Evolutionary conservation across 176 grass and related monocot genomes (phyloP).

Genomic region (Ananas comosus): DNA sequence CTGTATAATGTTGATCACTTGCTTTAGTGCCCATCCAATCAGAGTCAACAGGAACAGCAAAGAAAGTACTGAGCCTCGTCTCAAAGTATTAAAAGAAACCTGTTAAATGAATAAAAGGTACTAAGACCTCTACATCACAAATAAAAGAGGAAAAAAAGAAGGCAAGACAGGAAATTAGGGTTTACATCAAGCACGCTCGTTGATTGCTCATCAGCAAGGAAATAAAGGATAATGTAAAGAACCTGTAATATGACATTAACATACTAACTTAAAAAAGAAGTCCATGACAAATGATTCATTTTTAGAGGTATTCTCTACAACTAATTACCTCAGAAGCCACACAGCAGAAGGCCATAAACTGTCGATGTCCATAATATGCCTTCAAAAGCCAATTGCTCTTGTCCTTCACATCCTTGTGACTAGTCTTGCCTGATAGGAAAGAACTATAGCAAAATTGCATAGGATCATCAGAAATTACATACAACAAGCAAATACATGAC

Average conservation of each 20-base stretch:
- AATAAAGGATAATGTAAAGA: conserved; percentile 81
- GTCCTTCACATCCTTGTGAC: conserved; percentile 91
- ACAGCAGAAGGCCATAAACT: conserved; percentile 97
- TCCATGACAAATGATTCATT: background rate
- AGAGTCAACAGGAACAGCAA: conserved; percentile 55
- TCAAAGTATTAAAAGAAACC: conserved; percentile 38
- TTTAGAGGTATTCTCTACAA: background rate
- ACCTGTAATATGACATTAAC: conserved; percentile 37
- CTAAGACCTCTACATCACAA: conserved; percentile 6
- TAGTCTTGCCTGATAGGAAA: conserved; percentile 84
- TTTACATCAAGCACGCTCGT: conserved; percentile 45
- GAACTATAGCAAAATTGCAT: conserved; percentile 29
- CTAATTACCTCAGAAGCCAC: conserved; percentile 77
- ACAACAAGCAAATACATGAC: background rate
- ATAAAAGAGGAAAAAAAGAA: conserved; percentile 9
- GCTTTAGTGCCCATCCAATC: conserved; percentile 68
- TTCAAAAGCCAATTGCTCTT: conserved; percentile 80
- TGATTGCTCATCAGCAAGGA: conserved; percentile 52
- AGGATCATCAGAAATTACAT: background rate
- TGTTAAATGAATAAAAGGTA: conserved; percentile 10
- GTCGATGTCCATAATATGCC: conserved; percentile 63
- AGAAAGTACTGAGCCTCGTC: conserved; percentile 32
- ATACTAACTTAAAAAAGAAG: background rate
- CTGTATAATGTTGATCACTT: conserved; percentile 78
- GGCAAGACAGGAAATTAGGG: conserved; percentile 1